These are phyloP conservation scores for Priceomyces medius DNA, from an alignment of 805 yeast genomes.

Conservation along the genomic window DNA sequence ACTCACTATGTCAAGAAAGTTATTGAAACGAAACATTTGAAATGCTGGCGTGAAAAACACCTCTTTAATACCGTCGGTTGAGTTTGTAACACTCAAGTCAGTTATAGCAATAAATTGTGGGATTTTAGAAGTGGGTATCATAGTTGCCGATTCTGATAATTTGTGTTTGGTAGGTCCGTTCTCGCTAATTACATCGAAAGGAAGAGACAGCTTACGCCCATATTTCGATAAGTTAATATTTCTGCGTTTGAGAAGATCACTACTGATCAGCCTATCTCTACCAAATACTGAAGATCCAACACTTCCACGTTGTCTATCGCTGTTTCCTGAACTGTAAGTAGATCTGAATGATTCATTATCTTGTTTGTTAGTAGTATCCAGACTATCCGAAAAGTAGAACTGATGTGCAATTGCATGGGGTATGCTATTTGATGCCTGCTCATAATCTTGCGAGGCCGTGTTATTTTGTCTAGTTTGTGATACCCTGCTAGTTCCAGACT, in stretches of 20 bases:
- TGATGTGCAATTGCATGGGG: neutral
- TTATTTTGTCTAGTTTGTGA: neutral
- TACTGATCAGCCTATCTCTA: neutral
- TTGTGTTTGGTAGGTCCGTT: neutral
- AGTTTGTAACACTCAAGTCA: slow-evolving; percentile 26
- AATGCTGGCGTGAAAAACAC: slow-evolving; percentile 27
- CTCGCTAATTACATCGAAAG: neutral
- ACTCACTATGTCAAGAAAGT: slow-evolving; percentile 28
- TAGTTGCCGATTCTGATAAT: neutral
- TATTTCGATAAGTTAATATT: neutral
- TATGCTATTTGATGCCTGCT: neutral
- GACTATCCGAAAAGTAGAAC: neutral
- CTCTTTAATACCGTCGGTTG: slow-evolving; percentile 19
- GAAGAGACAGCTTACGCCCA: slow-evolving; percentile 1
- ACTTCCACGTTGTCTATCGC: neutral
- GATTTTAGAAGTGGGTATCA: slow-evolving; percentile 4
- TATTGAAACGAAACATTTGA: slow-evolving; percentile 29
- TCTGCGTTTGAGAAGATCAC: neutral
- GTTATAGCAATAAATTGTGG: slow-evolving; percentile 20
- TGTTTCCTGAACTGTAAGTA: neutral
- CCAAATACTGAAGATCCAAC: neutral
- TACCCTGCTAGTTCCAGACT: neutral
- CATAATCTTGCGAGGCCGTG: neutral
- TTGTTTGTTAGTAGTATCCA: neutral
- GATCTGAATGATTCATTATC: slow-evolving; percentile 2